Percentiles rank a stretch among this genome's conserved stretches.
These are phyloP conservation scores for Malus orientalis DNA, from an alignment of 306 rosid species.

Conservation along the genomic window DNA sequence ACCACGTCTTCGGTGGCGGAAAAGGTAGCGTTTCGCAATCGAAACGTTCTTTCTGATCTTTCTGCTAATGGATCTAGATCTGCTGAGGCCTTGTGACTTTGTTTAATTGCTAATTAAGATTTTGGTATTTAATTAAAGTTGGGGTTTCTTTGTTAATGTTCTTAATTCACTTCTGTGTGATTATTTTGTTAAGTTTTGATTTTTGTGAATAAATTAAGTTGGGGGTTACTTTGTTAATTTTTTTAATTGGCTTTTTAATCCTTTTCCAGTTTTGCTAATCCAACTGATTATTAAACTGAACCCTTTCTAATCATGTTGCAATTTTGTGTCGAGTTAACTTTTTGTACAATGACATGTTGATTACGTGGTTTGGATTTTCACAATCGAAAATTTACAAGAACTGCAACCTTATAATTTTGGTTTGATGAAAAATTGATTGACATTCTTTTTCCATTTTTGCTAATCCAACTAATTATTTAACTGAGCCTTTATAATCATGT, in stretches of 20 bases:
- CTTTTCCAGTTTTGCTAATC: not conserved
- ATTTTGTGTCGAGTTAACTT: not conserved
- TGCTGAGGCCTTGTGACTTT: not conserved
- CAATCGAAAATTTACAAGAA: not conserved
- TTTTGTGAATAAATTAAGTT: not conserved
- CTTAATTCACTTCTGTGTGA: not conserved
- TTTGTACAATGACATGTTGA: not conserved
- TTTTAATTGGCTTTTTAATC: not conserved
- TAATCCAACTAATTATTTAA: not conserved
- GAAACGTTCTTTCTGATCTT: not conserved
- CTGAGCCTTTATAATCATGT: not conserved
- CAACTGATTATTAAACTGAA: not conserved
- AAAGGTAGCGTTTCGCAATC: constrained; percentile 43
- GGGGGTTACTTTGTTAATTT: not conserved
- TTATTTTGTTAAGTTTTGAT: no score
- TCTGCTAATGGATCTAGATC: constrained; percentile 13
- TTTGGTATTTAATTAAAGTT: not conserved
- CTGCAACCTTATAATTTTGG: not conserved
- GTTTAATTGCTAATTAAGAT: not conserved
- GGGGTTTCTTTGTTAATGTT: not conserved
- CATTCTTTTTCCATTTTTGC: not conserved
- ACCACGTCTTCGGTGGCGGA: constrained; percentile 87
- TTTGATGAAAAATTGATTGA: not conserved
- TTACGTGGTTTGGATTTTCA: not conserved
- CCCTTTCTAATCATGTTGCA: no score